Base-by-base conservation (phyloP, 768 basidiomycete genomes). In the Leccinum longicurvipes region DNA sequence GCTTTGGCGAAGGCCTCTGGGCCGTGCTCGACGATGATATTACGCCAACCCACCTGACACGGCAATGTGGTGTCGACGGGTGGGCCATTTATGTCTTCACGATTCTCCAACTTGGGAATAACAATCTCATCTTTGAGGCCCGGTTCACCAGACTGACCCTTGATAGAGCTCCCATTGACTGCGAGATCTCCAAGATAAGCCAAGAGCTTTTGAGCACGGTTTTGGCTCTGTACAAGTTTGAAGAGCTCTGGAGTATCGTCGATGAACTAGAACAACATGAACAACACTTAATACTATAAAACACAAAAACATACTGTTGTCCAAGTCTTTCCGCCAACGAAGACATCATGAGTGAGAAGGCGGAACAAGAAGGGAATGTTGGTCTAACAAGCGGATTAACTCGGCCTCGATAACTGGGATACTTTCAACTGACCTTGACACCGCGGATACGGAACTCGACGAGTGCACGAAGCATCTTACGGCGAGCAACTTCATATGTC, bases 361-460 rank as follows among this genome's bases (percentile, higher is more conserved):
- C 96, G 91, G 85, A 99, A 98, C 63, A 99, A 77, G 90, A 99
- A 99, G 14, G 97, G 97, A 62, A 98, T 98, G 74, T 98, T 98
- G 63, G 97, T 99, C 93, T 95, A 58, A 7, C 39, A 29, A 52
- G 6, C 28, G 39, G 12, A 12, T 66, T 8, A 58, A 39, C 14
- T 28, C 24, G 12, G 11, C 32, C 28, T 19, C 34, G 11, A 48
- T 19, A 56, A 45, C 17, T 29, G 9, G 25, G 3, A 17, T 11
- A 19, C 27, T 32, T 19, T 32, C 17, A 10, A 23, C 61, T 10
- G 42, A 86, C 91, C 85, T 98, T 98, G 74, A 98, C 93, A 64
- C 97, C 97, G 62, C 97, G 93, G 64, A 99, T 98, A 66, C 97
- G 91, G 87, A 98, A 99, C 72, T 99, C 97, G 47, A 99, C 94